Percentiles rank a stretch among this genome's conserved stretches.
Evolutionary conservation across 2,329 filamentous ascomycete genomes (phyloP).

Genomic region (Helminthosporium solani): DNA sequence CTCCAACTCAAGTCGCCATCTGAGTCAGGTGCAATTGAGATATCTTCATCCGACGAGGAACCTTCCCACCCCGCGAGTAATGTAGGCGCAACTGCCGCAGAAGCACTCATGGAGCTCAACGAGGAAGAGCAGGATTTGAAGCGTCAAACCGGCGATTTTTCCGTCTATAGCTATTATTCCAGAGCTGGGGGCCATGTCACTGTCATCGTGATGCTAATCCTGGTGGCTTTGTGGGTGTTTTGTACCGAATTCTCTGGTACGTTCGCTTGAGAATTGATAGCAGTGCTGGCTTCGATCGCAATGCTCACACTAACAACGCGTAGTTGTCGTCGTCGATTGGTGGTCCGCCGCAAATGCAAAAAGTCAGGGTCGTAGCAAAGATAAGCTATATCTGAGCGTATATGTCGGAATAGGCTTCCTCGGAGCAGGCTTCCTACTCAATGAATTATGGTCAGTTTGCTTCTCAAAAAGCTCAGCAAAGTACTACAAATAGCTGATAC

Average conservation of each 20-base stretch:
- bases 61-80: conserved; percentile 1
- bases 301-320: conserved; percentile 5
- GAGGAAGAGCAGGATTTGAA: conserved; percentile 3
- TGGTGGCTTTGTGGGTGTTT: conserved; percentile 9
- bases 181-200: conserved; percentile 8
- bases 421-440: conserved; percentile 7
- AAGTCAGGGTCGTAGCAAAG: conserved; percentile 1
- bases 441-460: conserved; percentile 5
- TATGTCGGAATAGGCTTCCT: conserved; percentile 6
- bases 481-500: conserved; percentile 1
- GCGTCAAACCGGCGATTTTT: conserved; percentile 6
- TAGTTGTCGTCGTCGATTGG: conserved; percentile 10
- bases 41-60: conserved; percentile 2
- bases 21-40: conserved; percentile 2
- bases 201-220: conserved; percentile 6
- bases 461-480: neutral
- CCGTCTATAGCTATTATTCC: conserved; percentile 6
- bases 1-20: conserved; percentile 2
- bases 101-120: conserved; percentile 10
- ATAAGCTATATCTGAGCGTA: conserved; percentile 6
- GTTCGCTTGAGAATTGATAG: conserved; percentile 1
- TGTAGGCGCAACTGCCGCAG: conserved; percentile 2
- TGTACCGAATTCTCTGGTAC: conserved; percentile 10
- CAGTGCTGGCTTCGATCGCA: neutral
- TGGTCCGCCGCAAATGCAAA: conserved; percentile 9